A percentile compares a stretch with the other conserved stretches of the same genome.
phyloP scores from a whole-genome alignment of 2,329 filamentous ascomycete genomes.

The Arthrobotrys iridis region DNA sequence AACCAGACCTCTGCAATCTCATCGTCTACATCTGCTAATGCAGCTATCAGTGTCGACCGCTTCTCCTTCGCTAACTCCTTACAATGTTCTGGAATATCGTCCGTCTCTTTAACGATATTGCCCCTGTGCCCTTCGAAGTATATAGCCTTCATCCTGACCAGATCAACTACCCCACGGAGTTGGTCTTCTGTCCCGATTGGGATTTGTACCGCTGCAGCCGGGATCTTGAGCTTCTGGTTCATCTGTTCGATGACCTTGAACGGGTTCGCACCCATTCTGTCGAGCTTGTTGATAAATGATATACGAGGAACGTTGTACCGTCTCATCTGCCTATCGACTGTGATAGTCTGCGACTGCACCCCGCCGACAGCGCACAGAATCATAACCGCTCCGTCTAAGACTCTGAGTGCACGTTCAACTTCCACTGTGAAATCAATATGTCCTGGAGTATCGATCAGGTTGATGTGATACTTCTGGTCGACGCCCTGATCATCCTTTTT shows the following conservation, averaged over 20 bases:
- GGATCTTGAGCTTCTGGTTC: constrained; percentile 92
- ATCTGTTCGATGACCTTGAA: constrained; percentile 98
- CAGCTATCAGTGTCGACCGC: constrained; percentile 87
- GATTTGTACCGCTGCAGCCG: constrained; percentile 91
- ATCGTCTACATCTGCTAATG: constrained; percentile 95
- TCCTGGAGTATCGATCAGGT: constrained; percentile 97
- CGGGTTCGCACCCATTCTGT: constrained; percentile 96
- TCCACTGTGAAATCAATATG: constrained; percentile 99
- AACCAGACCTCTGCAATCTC: constrained; percentile 96
- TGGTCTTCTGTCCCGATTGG: constrained; percentile 92
- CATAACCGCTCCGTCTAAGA: constrained; percentile 97
- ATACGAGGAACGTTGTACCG: constrained; percentile 95
- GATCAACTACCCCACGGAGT: constrained; percentile 90
- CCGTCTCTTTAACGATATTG: constrained; percentile 77
- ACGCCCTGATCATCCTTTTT: constrained; percentile 80
- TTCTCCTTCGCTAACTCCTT: constrained; percentile 81
- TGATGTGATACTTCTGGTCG: constrained; percentile 94
- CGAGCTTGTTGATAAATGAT: constrained; percentile 99
- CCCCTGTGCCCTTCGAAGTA: constrained; percentile 90
- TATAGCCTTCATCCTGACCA: constrained; percentile 90
- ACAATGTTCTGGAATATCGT: constrained; percentile 84
- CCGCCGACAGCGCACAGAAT: constrained; percentile 97
- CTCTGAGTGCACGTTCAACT: constrained; percentile 91
- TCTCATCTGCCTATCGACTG: constrained; percentile 98
- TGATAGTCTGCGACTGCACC: constrained; percentile 91